Evolutionary conservation across 2,329 filamentous ascomycete species (phyloP), one percentile per base, ranked within the genome.

Genomic region (Zasmidium cellare): DNA sequence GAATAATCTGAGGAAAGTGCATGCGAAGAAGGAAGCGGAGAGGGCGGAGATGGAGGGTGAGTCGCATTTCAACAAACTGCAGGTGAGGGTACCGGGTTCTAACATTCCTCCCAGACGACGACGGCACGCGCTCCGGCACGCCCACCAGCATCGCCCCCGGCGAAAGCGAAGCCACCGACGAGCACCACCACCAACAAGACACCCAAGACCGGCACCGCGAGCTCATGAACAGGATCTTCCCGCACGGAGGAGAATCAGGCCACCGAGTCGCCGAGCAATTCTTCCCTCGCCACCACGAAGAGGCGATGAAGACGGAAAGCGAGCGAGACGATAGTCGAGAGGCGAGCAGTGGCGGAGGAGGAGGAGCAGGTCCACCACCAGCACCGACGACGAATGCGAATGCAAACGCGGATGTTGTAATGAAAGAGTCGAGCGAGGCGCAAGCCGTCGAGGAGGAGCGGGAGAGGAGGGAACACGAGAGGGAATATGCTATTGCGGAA

Each of bases 1-100:
- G n/a, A 78, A 79, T 49, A 81, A 81, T 58, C 66, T 81, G 14
- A 74, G 79, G 41, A 81, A 80, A 61, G 79, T 81, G 2, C 79
- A 81, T 63, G 78, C 78, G 22, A 75, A 77, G 57, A 80, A 80
- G 55, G 79, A 81, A 53, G 72, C 72, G 2, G 72, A 73, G 57
- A 66, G 71, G 14, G 66, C 65, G 18, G 70, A 69, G 58, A 64
- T 65, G 57, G 69, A 70, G 41, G 65, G 65, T 20, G 48, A 59
- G 46, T 66, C 7, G 46, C 12, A 28, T 55, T 35, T 63, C 62
- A 16, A 62, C 59, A 49, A 38, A 45, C 6, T 28, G 11, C 11
- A 5, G 5, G 25, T 28, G 25, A 5, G 6, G n/a, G n/a, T n/a
- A n/a, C n/a, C n/a, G n/a, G n/a, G 5, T 28, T 11, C 25, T 28